Conservation (phyloP, 176 grass and related monocot genomes). For the Olyra latifolia region DNA sequence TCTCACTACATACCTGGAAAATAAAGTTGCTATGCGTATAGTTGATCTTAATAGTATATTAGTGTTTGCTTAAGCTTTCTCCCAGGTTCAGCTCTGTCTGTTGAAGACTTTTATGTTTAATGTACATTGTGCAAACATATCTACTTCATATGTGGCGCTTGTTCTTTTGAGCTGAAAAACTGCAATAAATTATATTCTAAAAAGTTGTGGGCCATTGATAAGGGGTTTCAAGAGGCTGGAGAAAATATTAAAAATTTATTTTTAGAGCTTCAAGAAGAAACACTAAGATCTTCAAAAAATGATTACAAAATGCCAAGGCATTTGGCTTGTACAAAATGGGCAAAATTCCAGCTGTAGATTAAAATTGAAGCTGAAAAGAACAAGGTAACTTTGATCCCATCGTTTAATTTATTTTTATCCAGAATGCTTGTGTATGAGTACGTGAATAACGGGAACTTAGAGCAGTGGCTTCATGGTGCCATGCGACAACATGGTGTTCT, state of each 20-base stretch:
- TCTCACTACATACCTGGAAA: neutral
- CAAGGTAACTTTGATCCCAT: no score
- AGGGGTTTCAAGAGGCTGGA: no score
- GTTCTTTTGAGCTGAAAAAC: no score
- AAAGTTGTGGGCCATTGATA: no score
- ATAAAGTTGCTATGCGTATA: neutral
- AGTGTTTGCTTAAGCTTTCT: constrained; percentile 17
- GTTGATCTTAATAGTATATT: neutral
- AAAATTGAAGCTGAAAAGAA: no score
- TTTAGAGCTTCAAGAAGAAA: no score
- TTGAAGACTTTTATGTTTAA: neutral
- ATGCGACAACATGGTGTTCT: constrained; percentile 27
- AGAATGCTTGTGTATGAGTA: constrained; percentile 31
- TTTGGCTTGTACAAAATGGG: no score
- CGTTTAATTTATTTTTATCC: neutral
- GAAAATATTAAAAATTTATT: no score
- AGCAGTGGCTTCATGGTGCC: constrained; percentile 18
- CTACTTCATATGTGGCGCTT: neutral
- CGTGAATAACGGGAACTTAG: constrained; percentile 22
- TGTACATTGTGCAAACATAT: neutral
- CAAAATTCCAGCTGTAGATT: no score
- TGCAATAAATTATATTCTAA: no score
- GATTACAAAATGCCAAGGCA: no score
- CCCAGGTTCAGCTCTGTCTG: neutral
- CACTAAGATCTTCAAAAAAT: no score